Base-by-base conservation (phyloP, 208 protist genomes). In the Angomonas desouzai region DNA sequence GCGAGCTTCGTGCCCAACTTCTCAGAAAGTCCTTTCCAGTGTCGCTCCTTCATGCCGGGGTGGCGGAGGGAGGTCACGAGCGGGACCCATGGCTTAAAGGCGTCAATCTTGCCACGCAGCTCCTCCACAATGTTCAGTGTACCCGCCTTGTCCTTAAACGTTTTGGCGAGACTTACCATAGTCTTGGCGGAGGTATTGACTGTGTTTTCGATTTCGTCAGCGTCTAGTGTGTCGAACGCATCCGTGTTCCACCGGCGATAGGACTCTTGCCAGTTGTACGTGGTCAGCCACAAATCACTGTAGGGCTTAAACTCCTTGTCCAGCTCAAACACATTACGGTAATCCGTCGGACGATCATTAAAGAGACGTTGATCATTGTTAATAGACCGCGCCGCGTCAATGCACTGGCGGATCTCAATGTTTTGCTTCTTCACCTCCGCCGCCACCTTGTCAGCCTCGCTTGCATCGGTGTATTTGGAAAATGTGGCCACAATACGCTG, bases 241-340 rank as follows among this genome's bases (percentile, higher is more conserved):
- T 97, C 95, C n/a, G 79, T 81, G 81, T 97, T 83, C 96, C 96
- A 98, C 62, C 84, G 74, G 32, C 94, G 74, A 57, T 97, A 87
- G 60, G 83, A 97, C 62, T 97, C 85, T 65, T 92, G 81, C 97
- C 97, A 99, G 10, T 90, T 84, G 75, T 93, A 91, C 11, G 96
- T 91, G 1, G 96, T 98, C 51, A 96, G 73, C 97, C 97, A 99
- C 32, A 99, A 77, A 48, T 97, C 87, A 61, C 92, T 93, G 66
- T 97, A 98, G 23, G 96, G 96, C 82, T 98, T 97, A 72, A 99
- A 98, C 66, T 98, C 91, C 76, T 98, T 98, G 61, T 91, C 83
- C 9, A 98, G 78, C 65, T 94, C 85, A 61, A 91, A 85, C 9
- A 99, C 87, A 68, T 95, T 89, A 36, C 85, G 80, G 89, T 99